Conservation (phyloP, 371 early-diverging fungal species). For the Mortierella sp. region DNA sequence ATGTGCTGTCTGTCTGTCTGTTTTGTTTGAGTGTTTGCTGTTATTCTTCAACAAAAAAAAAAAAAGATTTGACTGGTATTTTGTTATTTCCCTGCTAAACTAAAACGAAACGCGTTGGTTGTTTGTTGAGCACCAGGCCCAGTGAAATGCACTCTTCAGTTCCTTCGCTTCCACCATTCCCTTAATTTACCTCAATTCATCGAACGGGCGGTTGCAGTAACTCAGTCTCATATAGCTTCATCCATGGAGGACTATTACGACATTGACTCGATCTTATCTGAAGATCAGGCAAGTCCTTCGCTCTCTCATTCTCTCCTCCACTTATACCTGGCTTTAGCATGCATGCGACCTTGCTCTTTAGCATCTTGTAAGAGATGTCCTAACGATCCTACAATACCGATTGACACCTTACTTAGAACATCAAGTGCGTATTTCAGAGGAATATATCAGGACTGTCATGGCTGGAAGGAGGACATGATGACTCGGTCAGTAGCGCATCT, state of each 20-base stretch:
- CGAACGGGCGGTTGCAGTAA: neutral
- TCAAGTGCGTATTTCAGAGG: slow-evolving; percentile 62
- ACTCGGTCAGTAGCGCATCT: slow-evolving; percentile 23
- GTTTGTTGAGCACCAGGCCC: too few species aligned
- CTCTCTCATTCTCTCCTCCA: neutral
- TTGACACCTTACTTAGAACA: slow-evolving; percentile 11
- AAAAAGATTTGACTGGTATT: neutral
- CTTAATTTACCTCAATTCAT: neutral
- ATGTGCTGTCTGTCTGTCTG: too few species aligned
- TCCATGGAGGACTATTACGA: slow-evolving; percentile 65
- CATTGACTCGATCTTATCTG: slow-evolving; percentile 68
- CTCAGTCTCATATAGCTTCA: neutral
- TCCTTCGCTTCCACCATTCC: neutral
- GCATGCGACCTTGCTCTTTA: too few species aligned
- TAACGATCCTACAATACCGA: neutral
- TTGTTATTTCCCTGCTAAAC: too few species aligned
- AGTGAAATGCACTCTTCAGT: neutral
- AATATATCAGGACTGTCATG: slow-evolving; percentile 56
- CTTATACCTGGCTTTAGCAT: too few species aligned
- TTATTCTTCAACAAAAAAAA: neutral
- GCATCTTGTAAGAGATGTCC: neutral
- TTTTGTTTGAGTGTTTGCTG: neutral
- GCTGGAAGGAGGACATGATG: slow-evolving; percentile 59
- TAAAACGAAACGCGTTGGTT: too few species aligned
- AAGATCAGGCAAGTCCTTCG: slow-evolving; percentile 63